These are phyloP conservation scores for Kodamaea plutei DNA, from an alignment of 1,139 yeast species.

Conservation along the genomic window DNA sequence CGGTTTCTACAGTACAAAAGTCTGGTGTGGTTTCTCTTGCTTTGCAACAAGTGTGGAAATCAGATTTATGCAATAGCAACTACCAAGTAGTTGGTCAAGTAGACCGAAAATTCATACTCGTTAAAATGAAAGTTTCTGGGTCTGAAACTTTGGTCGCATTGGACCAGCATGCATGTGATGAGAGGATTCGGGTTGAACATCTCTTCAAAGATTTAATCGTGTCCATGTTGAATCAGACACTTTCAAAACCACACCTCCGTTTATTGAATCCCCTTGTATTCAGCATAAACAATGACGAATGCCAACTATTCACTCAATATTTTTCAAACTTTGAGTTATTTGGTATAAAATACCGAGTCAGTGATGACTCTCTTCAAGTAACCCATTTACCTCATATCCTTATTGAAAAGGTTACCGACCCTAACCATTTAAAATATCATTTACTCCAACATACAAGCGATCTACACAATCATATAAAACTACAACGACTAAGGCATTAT, in stretches of 20 bases:
- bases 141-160: constrained; percentile 32
- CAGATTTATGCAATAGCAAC: too few species aligned
- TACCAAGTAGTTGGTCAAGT: constrained; percentile 49
- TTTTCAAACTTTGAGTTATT: constrained; percentile 22
- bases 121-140: constrained; percentile 14
- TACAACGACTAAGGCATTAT: constrained; percentile 9
- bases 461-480: constrained; percentile 23
- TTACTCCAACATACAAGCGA: constrained; percentile 43
- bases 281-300: constrained; percentile 24
- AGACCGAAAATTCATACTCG: constrained; percentile 55
- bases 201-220: constrained; percentile 33
- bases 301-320: constrained; percentile 25
- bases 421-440: constrained; percentile 25
- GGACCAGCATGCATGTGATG: constrained; percentile 84
- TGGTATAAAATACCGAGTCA: constrained; percentile 31
- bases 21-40: too few species aligned
- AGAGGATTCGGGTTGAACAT: constrained; percentile 55
- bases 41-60: too few species aligned
- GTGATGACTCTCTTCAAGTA: constrained; percentile 10
- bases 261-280: constrained; percentile 13
- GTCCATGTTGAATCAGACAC: constrained; percentile 1
- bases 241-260: constrained; percentile 1
- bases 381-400: constrained; percentile 43
- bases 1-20: too few species aligned
- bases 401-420: constrained; percentile 23